Base-by-base conservation (phyloP, 768 basidiomycete species). In the Coprinopsis strossmayeri region DNA sequence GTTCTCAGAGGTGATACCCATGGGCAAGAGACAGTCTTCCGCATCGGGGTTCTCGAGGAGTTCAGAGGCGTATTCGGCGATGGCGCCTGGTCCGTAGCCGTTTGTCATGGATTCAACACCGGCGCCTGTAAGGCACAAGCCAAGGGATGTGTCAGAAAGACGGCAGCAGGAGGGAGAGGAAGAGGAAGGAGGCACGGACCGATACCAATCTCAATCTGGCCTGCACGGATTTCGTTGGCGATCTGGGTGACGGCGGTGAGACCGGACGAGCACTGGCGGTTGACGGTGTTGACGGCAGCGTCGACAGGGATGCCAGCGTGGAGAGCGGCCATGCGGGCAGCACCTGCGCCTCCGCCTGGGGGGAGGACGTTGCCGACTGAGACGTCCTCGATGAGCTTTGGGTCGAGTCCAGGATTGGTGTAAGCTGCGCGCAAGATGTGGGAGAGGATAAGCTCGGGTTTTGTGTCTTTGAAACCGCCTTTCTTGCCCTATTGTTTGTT, bases 1-100 rank as follows among this genome's bases (percentile, higher is more conserved):
- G 62, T 92, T 92, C 71, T 94, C 91, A n/a, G 87, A 91, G 17
- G 93, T 93, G 70, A 93, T 83, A 28, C 92, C 93, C 89, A 91
- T 91, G 37, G 90, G 90, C 50, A 89, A 70, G 23, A 87, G 72
- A 61, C 90, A 92, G 68, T 93, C 91, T 50, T 78, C 78, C 2
- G 91, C 79, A 55, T 87, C 82, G 56, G 79, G 68, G 65, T 75
- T 81, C 27, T 71, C 57, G 52, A 87, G 73, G 39, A 93, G 71
- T 40, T 75, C 72, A 20, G 87, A 81, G 2, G 86, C 83, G 65
- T 73, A 70, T 45, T 79, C 71, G 7, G 81, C 74, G 42, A 77
- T 65, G 5, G 81, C 72, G 46, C 70, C 66, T 24, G 78, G 64
- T 24, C 86, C 87, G 64, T 72, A 89, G 26, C 85, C 85, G 59